A percentile compares a stretch with the other conserved stretches of the same genome.
Evolutionary conservation across 1,284 basidiomycete genomes (phyloP).

Genomic region (Leucoagaricus sp.): DNA sequence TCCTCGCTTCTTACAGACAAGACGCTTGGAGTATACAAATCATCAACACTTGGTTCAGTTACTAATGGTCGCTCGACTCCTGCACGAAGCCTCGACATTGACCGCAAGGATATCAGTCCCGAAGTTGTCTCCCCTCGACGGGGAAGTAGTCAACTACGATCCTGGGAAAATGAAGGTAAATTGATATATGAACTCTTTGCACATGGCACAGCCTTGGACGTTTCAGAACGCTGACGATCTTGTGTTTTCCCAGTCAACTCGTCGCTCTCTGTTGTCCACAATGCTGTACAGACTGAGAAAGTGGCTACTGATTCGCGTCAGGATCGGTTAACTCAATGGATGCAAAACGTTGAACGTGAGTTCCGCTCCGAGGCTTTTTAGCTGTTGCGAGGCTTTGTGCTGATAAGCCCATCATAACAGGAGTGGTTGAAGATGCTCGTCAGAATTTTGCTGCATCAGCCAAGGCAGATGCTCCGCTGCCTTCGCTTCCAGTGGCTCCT

Average conservation of each 20-base stretch:
- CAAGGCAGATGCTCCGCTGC: slow-evolving; percentile 39
- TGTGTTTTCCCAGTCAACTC: slow-evolving; percentile 27
- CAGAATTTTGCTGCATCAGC: slow-evolving; percentile 66
- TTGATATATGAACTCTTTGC: slow-evolving; percentile 10
- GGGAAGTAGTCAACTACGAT: slow-evolving; percentile 16
- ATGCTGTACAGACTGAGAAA: slow-evolving; percentile 51
- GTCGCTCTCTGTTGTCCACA: slow-evolving; percentile 50
- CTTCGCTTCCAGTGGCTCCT: slow-evolving; percentile 63
- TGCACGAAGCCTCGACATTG: slow-evolving; percentile 25
- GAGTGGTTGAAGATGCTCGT: slow-evolving; percentile 74
- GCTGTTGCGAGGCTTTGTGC: neutral
- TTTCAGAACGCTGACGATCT: slow-evolving; percentile 30
- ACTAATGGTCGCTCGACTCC: slow-evolving; percentile 44
- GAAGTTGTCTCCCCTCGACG: slow-evolving; percentile 14
- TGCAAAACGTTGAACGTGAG: slow-evolving; percentile 77
- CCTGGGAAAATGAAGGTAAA: slow-evolving; percentile 27
- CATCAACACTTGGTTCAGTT: slow-evolving; percentile 46
- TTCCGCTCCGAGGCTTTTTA: slow-evolving; percentile 19
- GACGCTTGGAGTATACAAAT: slow-evolving; percentile 56
- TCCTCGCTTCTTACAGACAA: slow-evolving; percentile 40
- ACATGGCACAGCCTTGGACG: neutral
- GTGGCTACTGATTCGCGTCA: slow-evolving; percentile 52
- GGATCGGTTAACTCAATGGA: slow-evolving; percentile 77
- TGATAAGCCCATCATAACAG: slow-evolving; percentile 36
- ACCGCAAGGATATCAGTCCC: slow-evolving; percentile 19